Percentiles rank a stretch among this genome's conserved stretches.
Evolutionary conservation across 176 grass and related monocot genomes (phyloP).

Genomic region (Dendrocalamus sinicus): DNA sequence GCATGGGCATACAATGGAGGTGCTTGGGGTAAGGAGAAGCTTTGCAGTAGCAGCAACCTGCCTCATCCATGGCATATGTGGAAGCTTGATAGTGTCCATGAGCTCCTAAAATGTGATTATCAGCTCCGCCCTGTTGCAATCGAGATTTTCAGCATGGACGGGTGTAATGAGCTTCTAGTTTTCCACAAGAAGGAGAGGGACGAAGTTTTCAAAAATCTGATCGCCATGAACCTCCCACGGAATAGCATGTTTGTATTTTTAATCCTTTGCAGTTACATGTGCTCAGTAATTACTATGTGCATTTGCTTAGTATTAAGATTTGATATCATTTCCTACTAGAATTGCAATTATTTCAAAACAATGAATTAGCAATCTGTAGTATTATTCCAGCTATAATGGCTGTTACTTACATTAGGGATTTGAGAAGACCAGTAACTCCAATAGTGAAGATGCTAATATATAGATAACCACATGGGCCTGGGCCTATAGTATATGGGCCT

Average conservation of each 20-base stretch:
- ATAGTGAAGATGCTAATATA: too few relatives aligned
- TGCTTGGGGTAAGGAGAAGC: conserved; percentile 97
- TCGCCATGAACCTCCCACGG: conserved; percentile 94
- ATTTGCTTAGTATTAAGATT: conserved; percentile 31
- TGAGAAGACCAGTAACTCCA: too few relatives aligned
- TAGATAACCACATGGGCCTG: too few relatives aligned
- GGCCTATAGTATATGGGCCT: too few relatives aligned
- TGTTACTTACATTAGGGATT: too few relatives aligned
- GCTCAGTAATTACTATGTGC: conserved; percentile 21
- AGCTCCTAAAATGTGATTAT: conserved; percentile 97
- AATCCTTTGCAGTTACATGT: conserved; percentile 38
- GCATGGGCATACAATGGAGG: conserved; percentile 98
- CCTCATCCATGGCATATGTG: conserved; percentile 99
- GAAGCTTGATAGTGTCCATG: conserved; percentile 98
- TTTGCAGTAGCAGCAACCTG: conserved; percentile 80
- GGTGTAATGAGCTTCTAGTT: conserved; percentile 97
- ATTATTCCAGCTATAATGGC: conserved; percentile 4
- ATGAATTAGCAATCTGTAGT: conserved; percentile 22
- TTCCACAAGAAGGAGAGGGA: conserved; percentile 99
- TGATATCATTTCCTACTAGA: conserved; percentile 24
- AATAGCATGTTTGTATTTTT: conserved; percentile 94
- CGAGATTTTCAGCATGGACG: conserved; percentile 99
- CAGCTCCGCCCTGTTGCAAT: conserved; percentile 97
- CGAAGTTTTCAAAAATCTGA: conserved; percentile 94
- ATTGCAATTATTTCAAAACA: conserved; percentile 26